phyloP scores from a whole-genome alignment of 108 stramenopile species.

The Mediolabrus comicus region DNA sequence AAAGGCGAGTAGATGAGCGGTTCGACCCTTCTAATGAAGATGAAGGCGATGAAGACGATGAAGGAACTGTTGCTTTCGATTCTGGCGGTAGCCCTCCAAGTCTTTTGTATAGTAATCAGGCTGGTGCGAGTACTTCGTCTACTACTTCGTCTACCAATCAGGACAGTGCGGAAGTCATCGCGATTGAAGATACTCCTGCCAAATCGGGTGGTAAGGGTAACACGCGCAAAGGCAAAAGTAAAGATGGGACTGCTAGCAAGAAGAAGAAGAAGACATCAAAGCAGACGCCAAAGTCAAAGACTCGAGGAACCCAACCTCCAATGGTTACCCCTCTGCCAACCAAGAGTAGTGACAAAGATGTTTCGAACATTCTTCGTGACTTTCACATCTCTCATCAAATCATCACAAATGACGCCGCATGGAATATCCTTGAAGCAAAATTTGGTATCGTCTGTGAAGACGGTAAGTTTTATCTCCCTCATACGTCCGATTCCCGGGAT shows the following conservation, averaged over 20 bases:
- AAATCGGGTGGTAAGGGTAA: not conserved
- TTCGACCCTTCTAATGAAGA: not conserved
- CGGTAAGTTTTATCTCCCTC: not conserved
- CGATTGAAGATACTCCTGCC: not conserved
- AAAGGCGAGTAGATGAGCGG: not conserved
- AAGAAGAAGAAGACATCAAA: not conserved
- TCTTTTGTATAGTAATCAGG: too few species aligned
- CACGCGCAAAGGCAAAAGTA: not conserved
- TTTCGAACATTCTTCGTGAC: not conserved
- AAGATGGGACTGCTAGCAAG: not conserved
- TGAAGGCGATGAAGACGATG: not conserved
- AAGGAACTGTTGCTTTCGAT: not conserved
- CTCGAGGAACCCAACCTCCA: not conserved
- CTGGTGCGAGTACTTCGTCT: not conserved
- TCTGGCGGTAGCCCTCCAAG: too few species aligned
- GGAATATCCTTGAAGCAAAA: not conserved
- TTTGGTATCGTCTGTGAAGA: not conserved
- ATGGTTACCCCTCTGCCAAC: not conserved
- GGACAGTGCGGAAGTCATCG: not conserved
- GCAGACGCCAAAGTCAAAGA: not conserved
- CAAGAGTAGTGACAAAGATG: not conserved
- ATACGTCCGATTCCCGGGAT: not conserved
- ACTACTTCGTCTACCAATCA: not conserved
- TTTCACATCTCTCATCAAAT: not conserved
- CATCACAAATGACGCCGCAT: not conserved